These are phyloP conservation scores for Gossypium stocksii DNA, from an alignment of 345 rosid genomes.

Conservation along the genomic window DNA sequence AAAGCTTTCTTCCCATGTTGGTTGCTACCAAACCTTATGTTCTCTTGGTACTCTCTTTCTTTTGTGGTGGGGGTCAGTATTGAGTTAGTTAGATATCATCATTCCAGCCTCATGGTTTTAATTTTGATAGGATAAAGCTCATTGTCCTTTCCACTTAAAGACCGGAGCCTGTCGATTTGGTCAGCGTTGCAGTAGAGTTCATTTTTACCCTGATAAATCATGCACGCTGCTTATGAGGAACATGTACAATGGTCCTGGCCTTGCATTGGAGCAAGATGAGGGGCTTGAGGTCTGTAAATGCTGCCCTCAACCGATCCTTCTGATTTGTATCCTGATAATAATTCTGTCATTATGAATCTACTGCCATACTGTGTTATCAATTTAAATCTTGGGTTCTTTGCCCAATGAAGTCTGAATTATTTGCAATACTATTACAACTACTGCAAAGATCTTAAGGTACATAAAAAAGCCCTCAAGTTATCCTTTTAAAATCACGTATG, in stretches of 20 bases:
- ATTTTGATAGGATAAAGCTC: slow-evolving; percentile 81
- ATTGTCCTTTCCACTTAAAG: slow-evolving; percentile 94
- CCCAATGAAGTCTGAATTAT: slow-evolving; percentile 2
- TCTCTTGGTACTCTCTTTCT: background rate
- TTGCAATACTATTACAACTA: background rate
- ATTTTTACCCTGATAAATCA: slow-evolving; percentile 82
- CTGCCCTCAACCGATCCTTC: slow-evolving; percentile 62
- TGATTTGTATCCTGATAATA: slow-evolving; percentile 91
- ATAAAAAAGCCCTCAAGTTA: background rate
- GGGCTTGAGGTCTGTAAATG: slow-evolving; percentile 98
- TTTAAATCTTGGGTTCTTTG: background rate
- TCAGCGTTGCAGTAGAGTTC: slow-evolving; percentile 91
- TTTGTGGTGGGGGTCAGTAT: background rate
- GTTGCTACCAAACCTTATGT: background rate
- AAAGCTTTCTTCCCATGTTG: background rate
- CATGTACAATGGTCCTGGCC: slow-evolving; percentile 95
- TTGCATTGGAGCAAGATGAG: slow-evolving; percentile 96
- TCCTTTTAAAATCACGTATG: background rate
- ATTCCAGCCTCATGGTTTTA: slow-evolving; percentile 9
- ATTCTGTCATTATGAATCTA: slow-evolving; percentile 2
- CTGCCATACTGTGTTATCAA: background rate
- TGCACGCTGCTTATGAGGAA: slow-evolving; percentile 86
- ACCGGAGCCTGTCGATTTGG: slow-evolving; percentile 98
- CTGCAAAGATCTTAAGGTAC: background rate
- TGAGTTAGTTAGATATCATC: slow-evolving; percentile 5